Percentiles rank a stretch among this genome's conserved stretches.
Conservation (phyloP, 169 alveolate species). For the Plasmodium gallinaceum region DNA sequence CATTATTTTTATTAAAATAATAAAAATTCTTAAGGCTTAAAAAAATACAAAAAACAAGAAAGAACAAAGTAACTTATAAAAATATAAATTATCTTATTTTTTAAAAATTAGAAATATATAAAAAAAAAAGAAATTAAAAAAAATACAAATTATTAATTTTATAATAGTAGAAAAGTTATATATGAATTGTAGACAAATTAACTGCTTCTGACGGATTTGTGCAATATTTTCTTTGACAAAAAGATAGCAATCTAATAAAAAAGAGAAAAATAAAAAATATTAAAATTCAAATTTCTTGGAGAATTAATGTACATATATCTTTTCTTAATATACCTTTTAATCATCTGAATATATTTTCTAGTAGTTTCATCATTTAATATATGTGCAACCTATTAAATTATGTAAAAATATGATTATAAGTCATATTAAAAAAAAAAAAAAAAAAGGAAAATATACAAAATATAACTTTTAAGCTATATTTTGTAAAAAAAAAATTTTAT, state of each 20-base stretch:
- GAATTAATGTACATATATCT: background rate
- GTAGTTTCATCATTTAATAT: conserved; percentile 94
- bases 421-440: background rate
- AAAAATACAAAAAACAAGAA: too few species aligned
- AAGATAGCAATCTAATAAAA: conserved; percentile 56
- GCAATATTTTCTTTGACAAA: conserved; percentile 77
- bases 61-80: too few species aligned
- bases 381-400: conserved; percentile 83
- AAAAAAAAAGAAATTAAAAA: conserved; percentile 8
- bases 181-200: conserved; percentile 73
- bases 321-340: conserved; percentile 84
- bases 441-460: background rate
- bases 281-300: background rate
- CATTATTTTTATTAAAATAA: too few species aligned
- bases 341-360: conserved; percentile 91
- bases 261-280: conserved; percentile 8
- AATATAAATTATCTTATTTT: background rate
- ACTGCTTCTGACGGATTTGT: conserved; percentile 78
- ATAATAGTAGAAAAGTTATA: conserved; percentile 24
- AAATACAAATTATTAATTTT: background rate
- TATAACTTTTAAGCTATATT: background rate
- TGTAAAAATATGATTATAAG: background rate
- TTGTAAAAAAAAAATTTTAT: background rate
- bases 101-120: background rate
- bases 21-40: too few species aligned